Percentiles rank a stretch among this genome's conserved stretches.
phyloP scores from a whole-genome alignment of 371 early-diverging fungal species.

The Funneliformis caledonium region DNA sequence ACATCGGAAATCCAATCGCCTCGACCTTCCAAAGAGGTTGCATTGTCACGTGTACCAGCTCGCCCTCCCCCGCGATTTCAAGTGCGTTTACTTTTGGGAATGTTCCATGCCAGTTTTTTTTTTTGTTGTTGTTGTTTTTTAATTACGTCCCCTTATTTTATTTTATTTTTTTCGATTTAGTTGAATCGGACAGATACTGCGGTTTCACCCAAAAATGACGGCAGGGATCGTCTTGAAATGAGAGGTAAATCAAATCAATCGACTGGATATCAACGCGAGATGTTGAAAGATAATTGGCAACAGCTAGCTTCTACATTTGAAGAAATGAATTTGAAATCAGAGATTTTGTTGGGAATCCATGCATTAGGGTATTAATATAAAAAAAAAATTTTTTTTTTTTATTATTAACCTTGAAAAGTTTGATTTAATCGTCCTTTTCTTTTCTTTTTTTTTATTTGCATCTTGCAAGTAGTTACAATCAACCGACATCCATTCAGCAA shows the following conservation, averaged over 20 bases:
- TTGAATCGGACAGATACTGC: not conserved
- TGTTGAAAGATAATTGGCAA: slow-evolving; percentile 29
- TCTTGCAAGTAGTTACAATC: not conserved
- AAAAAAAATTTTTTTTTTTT: not conserved
- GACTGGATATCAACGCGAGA: slow-evolving; percentile 13
- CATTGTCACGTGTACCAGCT: not conserved
- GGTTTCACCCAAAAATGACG: not conserved
- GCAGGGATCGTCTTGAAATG: not conserved
- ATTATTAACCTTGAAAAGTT: not conserved
- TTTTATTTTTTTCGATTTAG: not conserved
- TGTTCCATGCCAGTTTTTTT: not conserved
- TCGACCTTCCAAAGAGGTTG: not conserved
- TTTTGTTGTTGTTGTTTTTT: not conserved
- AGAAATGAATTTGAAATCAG: slow-evolving; percentile 28
- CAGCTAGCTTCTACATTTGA: slow-evolving; percentile 12
- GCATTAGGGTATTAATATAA: not conserved
- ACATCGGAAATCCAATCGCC: not conserved
- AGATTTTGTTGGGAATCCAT: slow-evolving; percentile 25
- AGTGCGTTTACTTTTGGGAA: not conserved
- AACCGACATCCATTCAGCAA: slow-evolving; percentile 34
- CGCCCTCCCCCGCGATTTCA: not conserved
- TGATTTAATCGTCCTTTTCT: not conserved
- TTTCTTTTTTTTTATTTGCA: too few relatives aligned
- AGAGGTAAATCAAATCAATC: not conserved
- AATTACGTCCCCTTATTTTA: not conserved